Base-by-base conservation (phyloP, 1,284 basidiomycete species). In the Neolentinus lepideus region DNA sequence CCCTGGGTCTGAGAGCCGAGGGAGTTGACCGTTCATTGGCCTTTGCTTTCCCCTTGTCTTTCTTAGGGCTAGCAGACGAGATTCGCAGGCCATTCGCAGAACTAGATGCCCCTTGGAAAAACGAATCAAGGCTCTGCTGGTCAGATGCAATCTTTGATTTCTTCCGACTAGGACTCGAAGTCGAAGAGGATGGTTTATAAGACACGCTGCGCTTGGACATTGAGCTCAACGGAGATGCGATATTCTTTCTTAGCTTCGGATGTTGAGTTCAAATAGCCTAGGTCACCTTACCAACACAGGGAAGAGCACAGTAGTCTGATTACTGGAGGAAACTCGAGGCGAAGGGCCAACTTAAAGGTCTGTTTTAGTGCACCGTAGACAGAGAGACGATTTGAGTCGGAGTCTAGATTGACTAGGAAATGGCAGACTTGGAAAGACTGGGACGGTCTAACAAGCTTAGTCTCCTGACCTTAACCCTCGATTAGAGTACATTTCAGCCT, bases 71-170 rank as follows among this genome's bases (percentile, higher is more conserved):
- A 12, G 56, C 35, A 10, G 52, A 36, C 31, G 51, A 46, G 36
- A 53, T 54, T 51, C 53, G 43, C 46, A 56, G 54, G 47, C 47
- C 45, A 51, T 25, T 21, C 52, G 46, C n/a, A 22, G 53, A 24
- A 51, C 45, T 22, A 56, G 59, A 55, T 24, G 59, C 46, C n/a
- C 54, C 54, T 46, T 62, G 57, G 57, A 69, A 70, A 59, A 66
- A 70, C 43, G 57, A 59, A 58, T 69, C 65, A 45, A 70, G 63
- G 33, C 63, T 66, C 35, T 62, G 59, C 56, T 70, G 69, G 51
- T 62, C 57, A 50, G 59, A 24, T 3, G 58, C 45, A 38, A 43
- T 45, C 55, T 66, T 68, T 22, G 57, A 31, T 57, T 62, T 67
- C 60, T 64, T 66, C 56, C 48, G 59, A 53, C 19, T 43, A 43